Conservation (phyloP, 371 early-diverging fungal species). For the Syncephalastrum racemosum region DNA sequence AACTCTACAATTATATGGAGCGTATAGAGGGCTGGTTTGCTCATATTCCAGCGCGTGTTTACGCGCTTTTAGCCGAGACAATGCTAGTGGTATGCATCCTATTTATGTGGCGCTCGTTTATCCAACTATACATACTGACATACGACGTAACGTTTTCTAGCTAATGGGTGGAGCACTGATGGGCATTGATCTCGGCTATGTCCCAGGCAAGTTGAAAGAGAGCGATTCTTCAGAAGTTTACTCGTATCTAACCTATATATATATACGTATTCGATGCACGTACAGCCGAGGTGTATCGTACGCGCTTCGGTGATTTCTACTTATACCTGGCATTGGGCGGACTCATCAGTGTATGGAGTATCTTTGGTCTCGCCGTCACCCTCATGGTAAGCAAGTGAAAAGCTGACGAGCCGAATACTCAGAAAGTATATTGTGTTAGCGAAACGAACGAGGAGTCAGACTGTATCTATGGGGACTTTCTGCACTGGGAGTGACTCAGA, state of each 20-base stretch:
- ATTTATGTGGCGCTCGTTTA: not conserved
- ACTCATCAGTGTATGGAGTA: conserved; percentile 14
- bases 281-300: conserved; percentile 1
- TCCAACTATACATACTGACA: not conserved
- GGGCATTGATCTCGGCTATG: conserved; percentile 7
- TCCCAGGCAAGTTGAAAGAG: conserved; percentile 3
- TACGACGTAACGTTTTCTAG: not conserved
- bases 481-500: conserved; percentile 6
- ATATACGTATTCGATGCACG: not conserved
- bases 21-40: too few species aligned
- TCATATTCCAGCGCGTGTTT: conserved; percentile 7
- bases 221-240: too few species aligned
- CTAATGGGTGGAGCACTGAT: conserved; percentile 1
- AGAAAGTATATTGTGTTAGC: not conserved
- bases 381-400: conserved; percentile 2
- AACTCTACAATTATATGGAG: too few species aligned
- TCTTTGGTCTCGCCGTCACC: conserved; percentile 13
- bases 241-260: too few species aligned
- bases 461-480: conserved; percentile 5
- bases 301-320: conserved; percentile 20
- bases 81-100: conserved; percentile 4
- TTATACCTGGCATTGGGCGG: conserved; percentile 11
- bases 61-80: conserved; percentile 8
- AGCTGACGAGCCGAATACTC: not conserved
- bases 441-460: conserved; percentile 2